Conservation (phyloP, 2,329 filamentous ascomycete genomes). For the Alternaria sp. region DNA sequence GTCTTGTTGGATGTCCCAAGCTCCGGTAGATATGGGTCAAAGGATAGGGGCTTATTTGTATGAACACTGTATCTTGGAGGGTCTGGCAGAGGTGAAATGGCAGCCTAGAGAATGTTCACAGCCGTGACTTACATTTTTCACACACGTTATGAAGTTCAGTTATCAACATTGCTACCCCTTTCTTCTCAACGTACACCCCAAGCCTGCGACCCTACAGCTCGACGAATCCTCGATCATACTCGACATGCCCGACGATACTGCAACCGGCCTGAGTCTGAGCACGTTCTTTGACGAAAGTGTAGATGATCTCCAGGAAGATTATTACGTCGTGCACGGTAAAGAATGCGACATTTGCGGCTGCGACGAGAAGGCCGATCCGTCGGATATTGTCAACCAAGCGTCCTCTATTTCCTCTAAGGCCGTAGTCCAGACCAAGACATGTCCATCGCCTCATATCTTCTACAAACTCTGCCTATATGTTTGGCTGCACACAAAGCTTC, state of each 20-base stretch:
- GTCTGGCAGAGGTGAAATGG: not conserved
- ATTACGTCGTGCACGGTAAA: not conserved
- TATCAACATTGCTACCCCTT: not conserved
- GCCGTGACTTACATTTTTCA: not conserved
- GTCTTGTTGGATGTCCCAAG: no score
- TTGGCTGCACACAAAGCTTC: constrained; percentile 1
- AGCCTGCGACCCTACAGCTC: not conserved
- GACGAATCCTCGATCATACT: not conserved
- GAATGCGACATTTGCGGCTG: constrained; percentile 3
- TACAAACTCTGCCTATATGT: constrained; percentile 1
- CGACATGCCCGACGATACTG: not conserved
- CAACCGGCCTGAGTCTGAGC: not conserved
- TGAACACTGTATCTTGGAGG: not conserved
- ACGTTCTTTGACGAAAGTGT: not conserved
- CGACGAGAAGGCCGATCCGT: not conserved
- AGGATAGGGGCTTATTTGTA: no score
- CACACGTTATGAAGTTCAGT: not conserved
- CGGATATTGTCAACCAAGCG: not conserved
- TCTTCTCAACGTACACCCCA: not conserved
- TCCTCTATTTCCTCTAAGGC: not conserved
- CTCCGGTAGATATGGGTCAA: no score
- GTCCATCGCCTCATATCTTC: not conserved
- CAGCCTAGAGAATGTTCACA: not conserved
- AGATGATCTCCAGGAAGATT: not conserved
- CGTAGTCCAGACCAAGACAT: not conserved